phyloP scores from a whole-genome alignment of 1,284 basidiomycete genomes.

The Cryptococcus floricola region DNA sequence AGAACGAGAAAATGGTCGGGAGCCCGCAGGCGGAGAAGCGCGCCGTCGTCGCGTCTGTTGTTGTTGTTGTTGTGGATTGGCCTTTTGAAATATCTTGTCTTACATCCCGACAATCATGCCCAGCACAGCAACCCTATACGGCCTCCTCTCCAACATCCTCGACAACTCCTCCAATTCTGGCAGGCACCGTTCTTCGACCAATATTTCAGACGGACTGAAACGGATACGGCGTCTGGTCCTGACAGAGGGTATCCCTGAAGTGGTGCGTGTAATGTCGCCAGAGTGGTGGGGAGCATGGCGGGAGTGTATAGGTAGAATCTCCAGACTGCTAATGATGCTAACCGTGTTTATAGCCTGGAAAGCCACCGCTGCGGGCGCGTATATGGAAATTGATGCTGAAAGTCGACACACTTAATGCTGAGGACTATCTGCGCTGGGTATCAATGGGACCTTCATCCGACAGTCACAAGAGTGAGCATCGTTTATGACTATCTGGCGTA shows the following conservation, averaged over 20 bases:
- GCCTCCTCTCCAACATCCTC: slow-evolving; percentile 28
- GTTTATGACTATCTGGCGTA: not conserved
- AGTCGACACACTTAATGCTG: slow-evolving; percentile 69
- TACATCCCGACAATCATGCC: not conserved
- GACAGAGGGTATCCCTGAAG: slow-evolving; percentile 74
- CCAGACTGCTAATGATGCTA: not conserved
- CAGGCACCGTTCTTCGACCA: slow-evolving; percentile 58
- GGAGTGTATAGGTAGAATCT: not conserved
- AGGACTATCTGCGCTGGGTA: slow-evolving; percentile 75
- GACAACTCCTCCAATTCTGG: slow-evolving; percentile 50
- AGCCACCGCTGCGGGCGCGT: slow-evolving; percentile 40
- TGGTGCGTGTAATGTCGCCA: slow-evolving; percentile 18
- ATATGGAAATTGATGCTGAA: slow-evolving; percentile 90
- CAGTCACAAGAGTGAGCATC: slow-evolving; percentile 74
- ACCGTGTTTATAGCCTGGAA: slow-evolving; percentile 11
- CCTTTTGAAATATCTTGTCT: not conserved
- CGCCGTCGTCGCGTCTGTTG: too few species aligned
- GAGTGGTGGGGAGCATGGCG: not conserved
- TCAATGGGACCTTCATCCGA: slow-evolving; percentile 78
- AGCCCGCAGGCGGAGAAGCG: not conserved
- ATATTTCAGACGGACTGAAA: slow-evolving; percentile 72
- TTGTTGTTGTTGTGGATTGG: not conserved
- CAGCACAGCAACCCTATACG: slow-evolving; percentile 20
- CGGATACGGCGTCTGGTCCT: slow-evolving; percentile 74
- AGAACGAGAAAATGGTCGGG: not conserved